These are phyloP conservation scores for Hypholoma sublateritium DNA, from an alignment of 768 basidiomycete species.

Conservation along the genomic window DNA sequence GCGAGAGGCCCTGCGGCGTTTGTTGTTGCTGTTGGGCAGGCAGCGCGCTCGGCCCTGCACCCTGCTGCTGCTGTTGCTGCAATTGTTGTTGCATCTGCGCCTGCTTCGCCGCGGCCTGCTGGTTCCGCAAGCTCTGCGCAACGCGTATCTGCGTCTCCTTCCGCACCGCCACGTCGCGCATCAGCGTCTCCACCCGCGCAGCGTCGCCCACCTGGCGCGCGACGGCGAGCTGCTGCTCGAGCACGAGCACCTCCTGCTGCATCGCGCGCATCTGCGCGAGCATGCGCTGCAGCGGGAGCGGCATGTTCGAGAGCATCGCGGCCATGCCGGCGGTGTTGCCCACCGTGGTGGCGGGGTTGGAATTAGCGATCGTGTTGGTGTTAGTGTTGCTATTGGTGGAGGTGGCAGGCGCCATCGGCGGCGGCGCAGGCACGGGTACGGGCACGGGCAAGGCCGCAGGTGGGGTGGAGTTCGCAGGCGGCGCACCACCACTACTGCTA, in stretches of 20 bases:
- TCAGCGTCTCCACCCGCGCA: neutral
- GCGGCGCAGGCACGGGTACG: neutral
- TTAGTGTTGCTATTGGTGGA: too few relatives aligned
- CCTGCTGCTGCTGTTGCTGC: constrained; percentile 17
- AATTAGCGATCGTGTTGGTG: neutral
- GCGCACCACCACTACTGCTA: neutral
- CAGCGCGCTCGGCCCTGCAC: too few relatives aligned
- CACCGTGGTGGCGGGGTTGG: too few relatives aligned
- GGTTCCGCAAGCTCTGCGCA: neutral
- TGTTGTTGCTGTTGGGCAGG: constrained; percentile 19
- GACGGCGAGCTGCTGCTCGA: neutral
- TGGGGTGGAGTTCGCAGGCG: neutral
- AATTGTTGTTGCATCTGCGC: constrained; percentile 25
- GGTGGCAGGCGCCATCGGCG: too few relatives aligned
- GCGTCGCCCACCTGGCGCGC: neutral
- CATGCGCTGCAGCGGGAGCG: neutral
- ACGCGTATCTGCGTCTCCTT: neutral
- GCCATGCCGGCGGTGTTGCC: neutral
- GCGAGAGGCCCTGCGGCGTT: neutral
- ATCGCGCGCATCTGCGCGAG: neutral
- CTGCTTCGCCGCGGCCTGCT: neutral
- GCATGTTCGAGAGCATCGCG: neutral
- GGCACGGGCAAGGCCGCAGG: neutral
- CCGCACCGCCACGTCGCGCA: neutral
- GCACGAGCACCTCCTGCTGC: neutral